These are phyloP conservation scores for Asterochloris erici DNA, from an alignment of 139 green algal genomes.

Conservation along the genomic window DNA sequence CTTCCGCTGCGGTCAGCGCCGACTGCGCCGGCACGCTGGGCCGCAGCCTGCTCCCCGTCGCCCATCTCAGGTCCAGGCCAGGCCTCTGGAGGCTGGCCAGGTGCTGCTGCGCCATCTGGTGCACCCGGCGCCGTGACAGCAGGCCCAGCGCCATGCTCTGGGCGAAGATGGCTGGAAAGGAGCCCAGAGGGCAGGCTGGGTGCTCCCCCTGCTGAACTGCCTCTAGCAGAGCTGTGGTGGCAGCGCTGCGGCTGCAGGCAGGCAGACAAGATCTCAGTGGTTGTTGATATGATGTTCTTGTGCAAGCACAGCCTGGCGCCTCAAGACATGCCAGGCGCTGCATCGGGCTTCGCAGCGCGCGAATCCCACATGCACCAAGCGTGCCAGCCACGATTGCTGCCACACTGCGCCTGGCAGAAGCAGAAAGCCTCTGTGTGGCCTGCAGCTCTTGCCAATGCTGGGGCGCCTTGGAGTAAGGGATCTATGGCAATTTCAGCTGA, in stretches of 20 bases:
- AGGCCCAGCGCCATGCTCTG: constrained; percentile 48
- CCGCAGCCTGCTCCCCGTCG: background rate
- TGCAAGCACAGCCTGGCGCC: background rate
- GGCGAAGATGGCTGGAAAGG: constrained; percentile 60
- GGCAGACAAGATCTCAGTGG: background rate
- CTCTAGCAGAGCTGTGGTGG: constrained; percentile 2
- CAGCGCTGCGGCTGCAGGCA: background rate
- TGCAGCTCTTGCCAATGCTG: no score
- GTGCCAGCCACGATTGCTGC: background rate
- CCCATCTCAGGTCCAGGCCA: no score
- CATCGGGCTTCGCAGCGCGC: background rate
- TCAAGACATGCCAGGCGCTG: no score
- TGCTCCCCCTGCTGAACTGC: constrained; percentile 17
- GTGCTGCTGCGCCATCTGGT: constrained; percentile 19
- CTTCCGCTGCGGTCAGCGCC: constrained; percentile 43
- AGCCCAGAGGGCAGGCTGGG: constrained; percentile 39
- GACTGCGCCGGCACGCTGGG: constrained; percentile 18
- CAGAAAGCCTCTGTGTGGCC: no score
- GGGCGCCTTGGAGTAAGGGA: no score
- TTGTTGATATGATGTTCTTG: background rate
- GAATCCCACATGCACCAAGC: background rate
- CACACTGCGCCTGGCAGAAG: no score
- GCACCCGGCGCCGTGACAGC: constrained; percentile 44
- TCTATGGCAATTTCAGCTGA: no score
- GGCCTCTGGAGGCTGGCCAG: background rate